Base-by-base conservation (phyloP, 1,284 basidiomycete species). In the Leccinum subatratum region DNA sequence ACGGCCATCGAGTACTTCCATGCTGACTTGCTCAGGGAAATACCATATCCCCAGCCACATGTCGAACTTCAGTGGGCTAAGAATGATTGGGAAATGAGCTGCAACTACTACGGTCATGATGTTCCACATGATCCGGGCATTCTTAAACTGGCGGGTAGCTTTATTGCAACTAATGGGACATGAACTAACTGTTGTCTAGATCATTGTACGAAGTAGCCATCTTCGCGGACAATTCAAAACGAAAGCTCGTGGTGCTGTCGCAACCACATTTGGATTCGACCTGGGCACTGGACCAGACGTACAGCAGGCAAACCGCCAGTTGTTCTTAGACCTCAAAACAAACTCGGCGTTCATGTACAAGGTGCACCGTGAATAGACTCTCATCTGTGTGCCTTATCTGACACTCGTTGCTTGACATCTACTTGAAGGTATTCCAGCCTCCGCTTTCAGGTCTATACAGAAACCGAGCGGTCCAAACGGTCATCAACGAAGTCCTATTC, bases 401-500 rank as follows among this genome's bases (percentile, higher is more conserved):
- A 59, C 1, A 0, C 18, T 34, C 7, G 16, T 57, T 4, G 3
- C 25, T 59, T 59, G 57, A 59, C 8, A 57, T 59, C 57, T 7
- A 30, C 30, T 7, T 30, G 30, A 18, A 59, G 57, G 30, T 28
- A 30, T 59, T 59, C 28, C 4, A 28, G 22, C 57, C 57, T 32
- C 30, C 6, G 3, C 16, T 59, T n/a, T 30, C 57, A n/a, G 57
- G 30, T 20, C 25, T 59, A 6, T 59, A 59, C 6, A 59, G 8
- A 58, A 58, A 58, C 28, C 2, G n/a, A 32, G 45, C n/a, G 2
- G 45, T 62, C 8, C 45, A 64, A n/a, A 42, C 25, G 6, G 30
- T 64, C 3, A 64, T 64, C 20, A 62, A 64, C 5, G 7, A 64
- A 8, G 45, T 64, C 3, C 25, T 64, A 14, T 64, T 64, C 60